Conservation (phyloP, 1,284 basidiomycete genomes). For the Ustilago sp. region DNA sequence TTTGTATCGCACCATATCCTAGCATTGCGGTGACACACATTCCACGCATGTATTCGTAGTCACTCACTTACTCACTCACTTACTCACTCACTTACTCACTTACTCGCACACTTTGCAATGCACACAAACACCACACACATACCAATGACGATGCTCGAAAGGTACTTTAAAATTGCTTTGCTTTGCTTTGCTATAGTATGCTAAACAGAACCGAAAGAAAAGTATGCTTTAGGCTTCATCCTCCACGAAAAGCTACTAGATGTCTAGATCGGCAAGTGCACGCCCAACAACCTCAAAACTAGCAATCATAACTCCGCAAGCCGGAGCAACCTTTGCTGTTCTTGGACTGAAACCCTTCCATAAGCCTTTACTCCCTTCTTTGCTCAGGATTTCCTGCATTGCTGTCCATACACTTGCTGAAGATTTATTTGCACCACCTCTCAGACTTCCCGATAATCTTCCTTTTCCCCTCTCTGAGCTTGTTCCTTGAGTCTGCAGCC, state of each 20-base stretch:
- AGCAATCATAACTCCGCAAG: constrained; percentile 97
- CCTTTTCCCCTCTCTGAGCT: background rate
- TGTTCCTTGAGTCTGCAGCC: constrained; percentile 75
- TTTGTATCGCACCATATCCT: background rate
- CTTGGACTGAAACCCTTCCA: constrained; percentile 89
- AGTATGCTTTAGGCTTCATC: background rate
- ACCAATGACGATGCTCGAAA: background rate
- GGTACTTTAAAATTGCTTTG: background rate
- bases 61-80: background rate
- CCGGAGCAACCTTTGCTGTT: constrained; percentile 96
- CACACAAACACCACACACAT: background rate
- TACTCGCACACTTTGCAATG: background rate
- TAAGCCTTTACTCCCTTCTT: constrained; percentile 82
- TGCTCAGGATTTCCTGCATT: constrained; percentile 78
- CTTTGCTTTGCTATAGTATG: background rate
- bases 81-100: no score
- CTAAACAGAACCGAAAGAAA: background rate
- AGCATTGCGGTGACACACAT: background rate
- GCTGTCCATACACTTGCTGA: constrained; percentile 66
- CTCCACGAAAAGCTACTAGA: background rate
- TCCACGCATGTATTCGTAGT: constrained; percentile 11
- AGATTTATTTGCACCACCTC: background rate
- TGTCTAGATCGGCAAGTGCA: constrained; percentile 40
- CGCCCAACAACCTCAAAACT: constrained; percentile 82
- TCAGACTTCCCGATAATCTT: constrained; percentile 6